Base-by-base conservation (phyloP, 371 early-diverging fungal species). In the Smittium culicis region DNA sequence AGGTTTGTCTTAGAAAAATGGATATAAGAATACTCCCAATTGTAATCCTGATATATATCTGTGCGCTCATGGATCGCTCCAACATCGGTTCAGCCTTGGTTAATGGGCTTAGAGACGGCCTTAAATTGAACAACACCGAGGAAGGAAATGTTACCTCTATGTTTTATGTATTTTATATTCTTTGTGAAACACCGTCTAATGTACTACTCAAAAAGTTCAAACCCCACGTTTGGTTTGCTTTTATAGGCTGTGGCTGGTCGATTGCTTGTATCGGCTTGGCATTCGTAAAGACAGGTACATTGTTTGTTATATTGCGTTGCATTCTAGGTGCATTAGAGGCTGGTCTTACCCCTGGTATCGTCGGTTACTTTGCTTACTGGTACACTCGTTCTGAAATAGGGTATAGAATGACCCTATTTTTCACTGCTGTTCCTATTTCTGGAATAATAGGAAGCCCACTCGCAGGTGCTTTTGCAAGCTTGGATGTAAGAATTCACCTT, bases 201-300 rank as follows among this genome's bases (percentile, higher is more conserved):
- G 67, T 81, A 59, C 29, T 82, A 25, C 73, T 87, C n/a, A 86
- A 89, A 62, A 73, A 68, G 1, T 68, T 86, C 59, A 82, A 84
- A 11, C 85, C 90, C 3, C 79, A 80, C 28, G 67, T 70, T 33
- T 87, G 89, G 92, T 83, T 93, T 56, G 83, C 89, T 1, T 76
- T 84, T n/a, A 79, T 86, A 25, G 83, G 83, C 71, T 34, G 86
- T 31, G 69, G 73, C 34, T 88, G 87, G 88, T 84, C 84, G 17
- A 35, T 81, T 27, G 55, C 77, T 54, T 76, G 77, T 35, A 72
- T 69, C 1, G 72, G 72, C 28, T 83, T 91, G 55, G 82, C 31
- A 25, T 32, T 60, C 35, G 61, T 33, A 24, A 65, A 59, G 34
- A 57, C n/a, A 20, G 61, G 65, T 34, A 33, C 55, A 75, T 70